Evolutionary conservation across 768 basidiomycete genomes (phyloP), one percentile per base, ranked within the genome.

Genomic region (Collybia mongolica): DNA sequence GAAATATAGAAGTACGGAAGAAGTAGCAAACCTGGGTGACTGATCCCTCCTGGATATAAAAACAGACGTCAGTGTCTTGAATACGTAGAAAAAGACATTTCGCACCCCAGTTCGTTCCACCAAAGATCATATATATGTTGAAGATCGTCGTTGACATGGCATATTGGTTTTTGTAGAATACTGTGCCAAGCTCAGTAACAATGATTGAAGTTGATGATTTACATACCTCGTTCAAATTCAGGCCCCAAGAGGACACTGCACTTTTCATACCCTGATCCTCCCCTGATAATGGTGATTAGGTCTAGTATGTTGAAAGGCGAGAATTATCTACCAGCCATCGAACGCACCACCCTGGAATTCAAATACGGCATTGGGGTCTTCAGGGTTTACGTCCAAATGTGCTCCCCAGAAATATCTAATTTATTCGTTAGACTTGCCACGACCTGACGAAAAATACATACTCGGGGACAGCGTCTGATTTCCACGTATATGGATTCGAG

Each of bases 341-440:
- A 79, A 77, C 14, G 77, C 66, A 35, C 82, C 82, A 6, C 76
- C 80, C 60, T 75, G 76, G 54, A 72, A 71, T 52, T 78, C 77
- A 59, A 64, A 75, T 1, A 75, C 64, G 26, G 72, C 73, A 46
- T 75, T 72, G 9, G 65, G 63, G 45, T 64, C 64, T 35, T 74
- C 55, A 1, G 74, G 74, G 32, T 68, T 72, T 43, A 57, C 60
- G 39, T 60, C 44, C 46, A 66, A 11, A 56, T 77, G 77, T 3
- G 72, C 60, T 19, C 60, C 68, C 64, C 68, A 73, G 56, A 74
- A 74, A 28, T 56, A 71, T 46, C 71, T 73, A 49, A 20, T 26
- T 32, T 12, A 12, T 12, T 32, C 32, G 11, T 32, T 49, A 5
- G 14, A 35, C 4, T 37, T 8, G 18, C 14, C 19, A 38, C 2